Conservation (phyloP, 768 basidiomycete genomes). For the Lentinula boryana region DNA sequence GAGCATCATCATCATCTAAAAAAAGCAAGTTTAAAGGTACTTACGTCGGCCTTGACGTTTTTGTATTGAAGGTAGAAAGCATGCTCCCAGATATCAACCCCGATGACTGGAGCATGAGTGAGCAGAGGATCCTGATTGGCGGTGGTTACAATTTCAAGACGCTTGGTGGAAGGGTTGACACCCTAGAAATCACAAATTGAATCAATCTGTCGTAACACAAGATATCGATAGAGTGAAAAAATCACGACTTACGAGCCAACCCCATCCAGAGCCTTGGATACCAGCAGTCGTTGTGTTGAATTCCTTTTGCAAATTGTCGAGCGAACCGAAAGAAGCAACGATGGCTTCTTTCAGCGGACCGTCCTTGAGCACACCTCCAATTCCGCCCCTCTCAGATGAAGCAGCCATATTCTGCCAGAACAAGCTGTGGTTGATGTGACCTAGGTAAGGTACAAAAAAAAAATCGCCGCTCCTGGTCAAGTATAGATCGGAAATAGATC, state of each 20-base stretch:
- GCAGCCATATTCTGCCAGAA: constrained; percentile 96
- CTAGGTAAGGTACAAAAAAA: constrained; percentile 26
- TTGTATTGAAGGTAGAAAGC: constrained; percentile 96
- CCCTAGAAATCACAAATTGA: constrained; percentile 40
- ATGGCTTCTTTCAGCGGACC: constrained; percentile 70
- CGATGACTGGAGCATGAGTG: constrained; percentile 73
- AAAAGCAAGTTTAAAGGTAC: constrained; percentile 22
- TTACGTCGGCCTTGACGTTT: constrained; percentile 89
- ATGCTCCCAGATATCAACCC: constrained; percentile 95
- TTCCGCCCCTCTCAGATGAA: constrained; percentile 44
- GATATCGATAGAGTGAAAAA: not conserved
- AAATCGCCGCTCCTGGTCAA: not conserved
- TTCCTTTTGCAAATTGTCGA: constrained; percentile 70
- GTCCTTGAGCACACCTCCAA: constrained; percentile 51
- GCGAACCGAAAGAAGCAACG: constrained; percentile 52
- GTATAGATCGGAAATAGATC: not conserved
- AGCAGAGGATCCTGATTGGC: constrained; percentile 94
- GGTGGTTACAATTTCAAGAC: constrained; percentile 85
- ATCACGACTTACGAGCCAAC: constrained; percentile 74
- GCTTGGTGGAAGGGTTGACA: constrained; percentile 55
- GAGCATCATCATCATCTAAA: not conserved
- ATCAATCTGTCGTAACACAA: not conserved
- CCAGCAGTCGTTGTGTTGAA: constrained; percentile 81
- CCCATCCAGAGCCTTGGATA: constrained; percentile 95
- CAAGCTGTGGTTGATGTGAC: constrained; percentile 91